Conservation (phyloP, 306 rosid species). For the Fragaria vesca region DNA sequence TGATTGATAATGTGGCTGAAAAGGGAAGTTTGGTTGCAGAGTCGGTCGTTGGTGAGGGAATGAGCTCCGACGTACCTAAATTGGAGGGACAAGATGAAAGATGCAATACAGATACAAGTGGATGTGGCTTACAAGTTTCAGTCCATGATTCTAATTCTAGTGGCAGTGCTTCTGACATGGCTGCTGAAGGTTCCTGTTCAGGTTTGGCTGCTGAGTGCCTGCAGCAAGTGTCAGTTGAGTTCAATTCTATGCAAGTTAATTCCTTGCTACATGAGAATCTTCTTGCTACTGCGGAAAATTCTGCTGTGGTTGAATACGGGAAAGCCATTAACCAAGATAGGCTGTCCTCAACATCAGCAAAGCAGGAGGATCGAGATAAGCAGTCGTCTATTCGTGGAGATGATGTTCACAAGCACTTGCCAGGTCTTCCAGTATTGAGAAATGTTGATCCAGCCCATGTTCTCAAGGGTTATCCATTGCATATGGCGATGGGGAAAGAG, state of each 20-base stretch:
- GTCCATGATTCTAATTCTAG: slow-evolving; percentile 43
- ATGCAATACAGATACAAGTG: slow-evolving; percentile 35
- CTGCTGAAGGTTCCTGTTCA: slow-evolving; percentile 47
- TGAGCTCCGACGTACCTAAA: slow-evolving; percentile 21
- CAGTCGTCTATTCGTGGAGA: slow-evolving; percentile 38
- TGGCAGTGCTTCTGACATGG: slow-evolving; percentile 40
- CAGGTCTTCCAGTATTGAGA: slow-evolving; percentile 25
- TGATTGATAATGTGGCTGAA: slow-evolving; percentile 32
- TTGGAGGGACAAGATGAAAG: slow-evolving; percentile 31
- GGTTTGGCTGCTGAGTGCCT: slow-evolving; percentile 45
- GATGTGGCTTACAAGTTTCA: slow-evolving; percentile 30
- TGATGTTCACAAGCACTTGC: slow-evolving; percentile 34
- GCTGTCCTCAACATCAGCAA: slow-evolving; percentile 46
- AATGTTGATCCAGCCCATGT: slow-evolving; percentile 41
- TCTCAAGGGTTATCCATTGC: slow-evolving; percentile 54
- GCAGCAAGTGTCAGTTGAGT: slow-evolving; percentile 29
- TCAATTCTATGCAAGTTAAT: slow-evolving; percentile 29
- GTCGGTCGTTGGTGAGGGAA: slow-evolving; percentile 28
- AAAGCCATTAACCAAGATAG: slow-evolving; percentile 43
- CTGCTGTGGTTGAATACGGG: slow-evolving; percentile 37
- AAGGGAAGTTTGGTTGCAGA: slow-evolving; percentile 32
- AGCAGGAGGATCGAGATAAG: slow-evolving; percentile 38
- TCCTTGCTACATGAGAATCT: slow-evolving; percentile 32
- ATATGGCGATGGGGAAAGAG: slow-evolving; percentile 41
- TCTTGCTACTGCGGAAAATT: slow-evolving; percentile 36